phyloP scores from a whole-genome alignment of 257 asterid species.

The Forsythia suspensa region DNA sequence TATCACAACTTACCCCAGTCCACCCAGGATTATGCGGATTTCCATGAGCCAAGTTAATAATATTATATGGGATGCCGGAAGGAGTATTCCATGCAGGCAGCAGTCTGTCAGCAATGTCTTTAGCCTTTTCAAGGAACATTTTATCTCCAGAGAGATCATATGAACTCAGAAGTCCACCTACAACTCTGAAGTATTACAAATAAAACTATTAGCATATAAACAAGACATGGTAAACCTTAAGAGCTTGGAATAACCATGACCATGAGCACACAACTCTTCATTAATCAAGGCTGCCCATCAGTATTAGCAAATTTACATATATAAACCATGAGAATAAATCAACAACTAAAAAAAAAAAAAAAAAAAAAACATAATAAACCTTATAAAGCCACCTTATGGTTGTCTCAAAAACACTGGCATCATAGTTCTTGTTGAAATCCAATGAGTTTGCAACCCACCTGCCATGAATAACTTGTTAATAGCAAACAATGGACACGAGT shows the following conservation, averaged over 20 bases:
- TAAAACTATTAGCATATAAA: constrained; percentile 23
- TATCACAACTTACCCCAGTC: constrained; percentile 79
- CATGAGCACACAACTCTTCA: constrained; percentile 8
- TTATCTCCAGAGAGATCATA: constrained; percentile 96
- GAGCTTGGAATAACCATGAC: background rate
- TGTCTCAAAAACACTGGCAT: constrained; percentile 99
- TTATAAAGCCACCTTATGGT: constrained; percentile 99
- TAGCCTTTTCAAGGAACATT: constrained; percentile 90
- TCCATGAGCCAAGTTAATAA: constrained; percentile 86
- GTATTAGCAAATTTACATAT: constrained; percentile 3
- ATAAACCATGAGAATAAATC: constrained; percentile 24
- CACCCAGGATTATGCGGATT: constrained; percentile 97
- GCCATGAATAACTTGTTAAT: constrained; percentile 43
- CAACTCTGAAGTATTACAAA: constrained; percentile 75
- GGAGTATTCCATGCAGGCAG: constrained; percentile 98
- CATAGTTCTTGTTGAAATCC: constrained; percentile 95
- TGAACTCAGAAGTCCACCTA: constrained; percentile 97
- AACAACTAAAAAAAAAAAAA: constrained; percentile 31
- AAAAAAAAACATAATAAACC: constrained; percentile 59
- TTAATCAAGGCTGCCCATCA: constrained; percentile 13
- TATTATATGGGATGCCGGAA: constrained; percentile 91
- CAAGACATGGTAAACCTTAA: background rate
- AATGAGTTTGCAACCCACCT: constrained; percentile 95
- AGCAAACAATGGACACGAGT: constrained; percentile 15
- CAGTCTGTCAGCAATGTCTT: constrained; percentile 90